These are phyloP conservation scores for Pythium myriotylum DNA, from an alignment of 352 stramenopile genomes.

Conservation along the genomic window DNA sequence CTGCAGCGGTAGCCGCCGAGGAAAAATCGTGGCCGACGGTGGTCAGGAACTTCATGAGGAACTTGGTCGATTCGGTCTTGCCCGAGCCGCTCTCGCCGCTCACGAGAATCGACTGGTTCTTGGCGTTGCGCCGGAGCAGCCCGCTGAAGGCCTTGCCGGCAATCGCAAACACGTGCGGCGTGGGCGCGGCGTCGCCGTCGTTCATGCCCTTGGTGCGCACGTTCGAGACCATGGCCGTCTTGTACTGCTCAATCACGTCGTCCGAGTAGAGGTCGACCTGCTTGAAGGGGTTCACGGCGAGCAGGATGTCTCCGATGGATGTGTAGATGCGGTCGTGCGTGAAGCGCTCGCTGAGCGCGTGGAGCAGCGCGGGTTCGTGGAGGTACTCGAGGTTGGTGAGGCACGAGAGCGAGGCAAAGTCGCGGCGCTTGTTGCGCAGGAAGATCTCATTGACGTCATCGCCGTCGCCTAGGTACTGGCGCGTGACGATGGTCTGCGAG, in stretches of 20 bases:
- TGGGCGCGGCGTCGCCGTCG: constrained; percentile 17
- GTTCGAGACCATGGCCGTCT: constrained; percentile 39
- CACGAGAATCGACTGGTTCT: constrained; percentile 86
- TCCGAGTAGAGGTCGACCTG: constrained; percentile 68
- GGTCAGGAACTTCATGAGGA: constrained; percentile 93
- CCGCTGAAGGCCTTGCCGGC: constrained; percentile 84
- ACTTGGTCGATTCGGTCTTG: constrained; percentile 91
- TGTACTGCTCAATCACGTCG: constrained; percentile 67
- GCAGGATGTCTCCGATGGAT: constrained; percentile 84
- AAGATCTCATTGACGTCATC: constrained; percentile 55
- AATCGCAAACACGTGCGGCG: constrained; percentile 92
- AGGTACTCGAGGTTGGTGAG: constrained; percentile 83
- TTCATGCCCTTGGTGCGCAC: constrained; percentile 9
- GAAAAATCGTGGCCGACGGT: constrained; percentile 68
- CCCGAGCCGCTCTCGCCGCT: constrained; percentile 86
- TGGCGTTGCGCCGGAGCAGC: constrained; percentile 53
- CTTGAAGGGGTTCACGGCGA: constrained; percentile 87
- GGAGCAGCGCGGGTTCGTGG: constrained; percentile 81
- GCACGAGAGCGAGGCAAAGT: constrained; percentile 59
- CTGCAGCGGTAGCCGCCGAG: background rate
- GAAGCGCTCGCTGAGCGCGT: constrained; percentile 81
- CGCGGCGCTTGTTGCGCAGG: constrained; percentile 63
- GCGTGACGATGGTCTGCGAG: constrained; percentile 43
- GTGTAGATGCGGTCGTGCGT: constrained; percentile 83
- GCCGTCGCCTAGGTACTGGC: constrained; percentile 33